These are phyloP conservation scores for Diaporthe sp. DNA, from an alignment of 2,329 filamentous ascomycete species.

Conservation along the genomic window DNA sequence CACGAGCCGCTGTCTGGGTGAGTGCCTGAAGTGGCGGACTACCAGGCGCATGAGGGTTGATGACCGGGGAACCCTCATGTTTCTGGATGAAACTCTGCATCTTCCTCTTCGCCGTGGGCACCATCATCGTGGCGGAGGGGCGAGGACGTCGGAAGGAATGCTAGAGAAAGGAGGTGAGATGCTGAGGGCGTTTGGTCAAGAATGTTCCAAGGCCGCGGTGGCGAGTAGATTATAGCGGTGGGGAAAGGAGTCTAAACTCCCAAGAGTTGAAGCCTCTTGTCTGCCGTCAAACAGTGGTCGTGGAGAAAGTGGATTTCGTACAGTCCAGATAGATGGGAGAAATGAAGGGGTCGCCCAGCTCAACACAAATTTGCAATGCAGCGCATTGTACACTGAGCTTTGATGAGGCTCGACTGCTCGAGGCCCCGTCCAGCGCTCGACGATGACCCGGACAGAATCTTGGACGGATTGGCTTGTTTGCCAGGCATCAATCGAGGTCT, in stretches of 20 bases:
- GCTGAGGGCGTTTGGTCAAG: background rate
- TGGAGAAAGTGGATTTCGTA: background rate
- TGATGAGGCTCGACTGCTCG: background rate
- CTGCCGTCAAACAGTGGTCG: background rate
- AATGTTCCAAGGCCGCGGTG: background rate
- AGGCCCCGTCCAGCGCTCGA: background rate
- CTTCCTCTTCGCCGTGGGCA: slow-evolving; percentile 49
- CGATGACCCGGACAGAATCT: background rate
- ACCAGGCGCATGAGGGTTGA: slow-evolving; percentile 37
- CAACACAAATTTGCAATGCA: background rate
- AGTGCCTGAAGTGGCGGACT: slow-evolving; percentile 40
- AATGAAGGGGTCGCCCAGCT: slow-evolving; percentile 7
- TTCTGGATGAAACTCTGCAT: slow-evolving; percentile 51
- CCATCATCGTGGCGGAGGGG: slow-evolving; percentile 43
- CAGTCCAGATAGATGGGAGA: background rate
- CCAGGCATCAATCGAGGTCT: background rate
- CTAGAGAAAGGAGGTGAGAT: background rate
- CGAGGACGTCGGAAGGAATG: background rate
- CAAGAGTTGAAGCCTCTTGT: background rate
- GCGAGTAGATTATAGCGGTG: too few species aligned
- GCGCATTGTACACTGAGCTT: slow-evolving; percentile 2
- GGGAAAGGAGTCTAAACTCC: background rate
- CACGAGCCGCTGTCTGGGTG: slow-evolving; percentile 6
- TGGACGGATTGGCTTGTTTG: background rate
- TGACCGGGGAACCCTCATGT: slow-evolving; percentile 26